Percentiles rank a stretch among this genome's conserved stretches.
These are phyloP conservation scores for Phyllosticta ampelicida DNA, from an alignment of 2,329 filamentous ascomycete genomes.

Conservation along the genomic window DNA sequence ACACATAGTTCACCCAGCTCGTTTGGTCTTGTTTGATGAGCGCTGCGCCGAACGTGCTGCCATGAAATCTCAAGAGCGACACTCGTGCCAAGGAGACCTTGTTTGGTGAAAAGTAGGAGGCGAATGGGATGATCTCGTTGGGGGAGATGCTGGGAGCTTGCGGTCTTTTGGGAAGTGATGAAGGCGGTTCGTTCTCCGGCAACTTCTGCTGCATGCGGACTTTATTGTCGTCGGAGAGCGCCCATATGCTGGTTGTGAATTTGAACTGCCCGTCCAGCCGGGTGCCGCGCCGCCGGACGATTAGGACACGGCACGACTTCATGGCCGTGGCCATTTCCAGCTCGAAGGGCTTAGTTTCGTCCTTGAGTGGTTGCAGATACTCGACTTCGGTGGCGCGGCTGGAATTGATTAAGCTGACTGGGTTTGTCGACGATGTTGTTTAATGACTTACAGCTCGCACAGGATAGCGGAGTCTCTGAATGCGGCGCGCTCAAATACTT, in stretches of 20 bases:
- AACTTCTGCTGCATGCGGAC: slow-evolving; percentile 33
- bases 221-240: slow-evolving; percentile 32
- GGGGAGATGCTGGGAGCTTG: neutral
- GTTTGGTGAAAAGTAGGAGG: slow-evolving; percentile 34
- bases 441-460: slow-evolving; percentile 34
- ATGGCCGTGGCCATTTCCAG: slow-evolving; percentile 31
- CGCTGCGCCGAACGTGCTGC: slow-evolving; percentile 23
- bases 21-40: slow-evolving; percentile 27
- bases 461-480: slow-evolving; percentile 35
- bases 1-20: slow-evolving; percentile 37
- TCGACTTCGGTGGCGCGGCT: slow-evolving; percentile 32
- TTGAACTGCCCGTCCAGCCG: slow-evolving; percentile 24
- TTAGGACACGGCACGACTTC: slow-evolving; percentile 29
- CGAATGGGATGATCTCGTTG: slow-evolving; percentile 29
- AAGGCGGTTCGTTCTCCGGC: neutral
- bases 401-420: slow-evolving; percentile 1
- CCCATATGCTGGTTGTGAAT: slow-evolving; percentile 36
- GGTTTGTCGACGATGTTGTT: neutral
- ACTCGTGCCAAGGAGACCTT: slow-evolving; percentile 33
- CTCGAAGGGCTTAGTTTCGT: slow-evolving; percentile 25
- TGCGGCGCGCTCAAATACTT: slow-evolving; percentile 30
- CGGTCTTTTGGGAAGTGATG: neutral
- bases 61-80: slow-evolving; percentile 31
- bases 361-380: slow-evolving; percentile 28
- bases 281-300: slow-evolving; percentile 34